These are phyloP conservation scores for Eucalyptus pauciflora DNA, from an alignment of 345 rosid species.

Conservation along the genomic window DNA sequence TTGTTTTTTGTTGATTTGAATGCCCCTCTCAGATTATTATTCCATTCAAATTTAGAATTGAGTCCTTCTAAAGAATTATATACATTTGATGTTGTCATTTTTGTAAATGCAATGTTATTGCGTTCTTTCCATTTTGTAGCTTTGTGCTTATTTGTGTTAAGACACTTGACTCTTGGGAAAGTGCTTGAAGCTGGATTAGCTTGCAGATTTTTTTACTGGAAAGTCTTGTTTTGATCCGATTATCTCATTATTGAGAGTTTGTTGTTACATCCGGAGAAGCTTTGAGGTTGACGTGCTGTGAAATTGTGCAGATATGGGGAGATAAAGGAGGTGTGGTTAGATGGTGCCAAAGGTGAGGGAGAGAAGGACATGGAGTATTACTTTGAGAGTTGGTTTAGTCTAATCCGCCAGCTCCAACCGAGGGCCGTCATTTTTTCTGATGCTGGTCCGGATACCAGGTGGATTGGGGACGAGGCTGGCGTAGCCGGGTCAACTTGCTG, in stretches of 20 bases:
- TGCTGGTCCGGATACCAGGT: conserved; percentile 74
- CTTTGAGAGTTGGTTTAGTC: conserved; percentile 70
- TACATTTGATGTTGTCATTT: background rate
- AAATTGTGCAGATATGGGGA: conserved; percentile 54
- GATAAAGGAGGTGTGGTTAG: conserved; percentile 67
- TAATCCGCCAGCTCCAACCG: conserved; percentile 74
- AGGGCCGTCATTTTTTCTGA: conserved; percentile 72
- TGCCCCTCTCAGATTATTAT: background rate
- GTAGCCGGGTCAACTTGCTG: conserved; percentile 62
- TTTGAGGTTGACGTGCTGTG: background rate
- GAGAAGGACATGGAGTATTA: conserved; percentile 71
- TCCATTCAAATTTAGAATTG: background rate
- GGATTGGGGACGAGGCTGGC: conserved; percentile 84
- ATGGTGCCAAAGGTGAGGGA: conserved; percentile 81
- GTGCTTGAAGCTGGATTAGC: background rate
- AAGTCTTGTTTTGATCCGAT: background rate
- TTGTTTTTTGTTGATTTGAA: background rate
- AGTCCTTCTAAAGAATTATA: background rate
- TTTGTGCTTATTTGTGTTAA: background rate
- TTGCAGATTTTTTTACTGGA: background rate
- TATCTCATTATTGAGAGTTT: background rate
- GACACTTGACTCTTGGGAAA: background rate
- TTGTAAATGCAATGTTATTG: background rate
- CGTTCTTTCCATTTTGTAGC: background rate
- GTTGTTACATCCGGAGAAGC: background rate